phyloP scores from a whole-genome alignment of 2,329 filamentous ascomycete species.

The Penicillium verrucosum region DNA sequence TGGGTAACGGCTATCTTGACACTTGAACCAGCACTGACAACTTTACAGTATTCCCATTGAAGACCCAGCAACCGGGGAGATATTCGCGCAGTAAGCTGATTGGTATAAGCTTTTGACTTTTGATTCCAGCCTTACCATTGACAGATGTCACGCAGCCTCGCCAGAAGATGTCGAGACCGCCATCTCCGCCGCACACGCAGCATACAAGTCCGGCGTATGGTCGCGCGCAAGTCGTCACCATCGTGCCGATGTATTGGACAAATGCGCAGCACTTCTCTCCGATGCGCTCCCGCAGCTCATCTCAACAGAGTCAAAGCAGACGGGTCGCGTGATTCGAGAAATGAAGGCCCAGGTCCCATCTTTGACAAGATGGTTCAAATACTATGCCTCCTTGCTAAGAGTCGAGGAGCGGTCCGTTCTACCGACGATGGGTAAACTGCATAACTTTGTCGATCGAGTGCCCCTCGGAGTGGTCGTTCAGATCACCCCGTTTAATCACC shows the following conservation, averaged over 20 bases:
- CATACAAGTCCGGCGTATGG: slow-evolving; percentile 20
- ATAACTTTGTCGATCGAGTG: slow-evolving; percentile 37
- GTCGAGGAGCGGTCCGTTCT: slow-evolving; percentile 65
- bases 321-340: slow-evolving; percentile 65
- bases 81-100: slow-evolving; percentile 16
- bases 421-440: slow-evolving; percentile 52
- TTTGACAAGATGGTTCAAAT: slow-evolving; percentile 61
- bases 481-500: slow-evolving; percentile 42
- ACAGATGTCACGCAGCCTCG: slow-evolving; percentile 19
- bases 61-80: slow-evolving; percentile 19
- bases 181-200: slow-evolving; percentile 9
- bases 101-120: background rate
- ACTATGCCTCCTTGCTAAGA: slow-evolving; percentile 66
- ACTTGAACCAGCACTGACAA: background rate
- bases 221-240: slow-evolving; percentile 19
- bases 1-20: background rate
- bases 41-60: slow-evolving; percentile 16
- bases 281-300: slow-evolving; percentile 54
- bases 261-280: slow-evolving; percentile 14
- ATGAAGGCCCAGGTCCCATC: slow-evolving; percentile 67
- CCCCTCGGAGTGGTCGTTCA: slow-evolving; percentile 41
- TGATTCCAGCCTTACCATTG: background rate
- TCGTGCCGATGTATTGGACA: slow-evolving; percentile 22
- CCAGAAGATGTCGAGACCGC: slow-evolving; percentile 14
- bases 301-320: slow-evolving; percentile 63